These are phyloP conservation scores for Neurospora tetrasperma DNA, from an alignment of 495 filamentous ascomycete genomes.

Conservation along the genomic window DNA sequence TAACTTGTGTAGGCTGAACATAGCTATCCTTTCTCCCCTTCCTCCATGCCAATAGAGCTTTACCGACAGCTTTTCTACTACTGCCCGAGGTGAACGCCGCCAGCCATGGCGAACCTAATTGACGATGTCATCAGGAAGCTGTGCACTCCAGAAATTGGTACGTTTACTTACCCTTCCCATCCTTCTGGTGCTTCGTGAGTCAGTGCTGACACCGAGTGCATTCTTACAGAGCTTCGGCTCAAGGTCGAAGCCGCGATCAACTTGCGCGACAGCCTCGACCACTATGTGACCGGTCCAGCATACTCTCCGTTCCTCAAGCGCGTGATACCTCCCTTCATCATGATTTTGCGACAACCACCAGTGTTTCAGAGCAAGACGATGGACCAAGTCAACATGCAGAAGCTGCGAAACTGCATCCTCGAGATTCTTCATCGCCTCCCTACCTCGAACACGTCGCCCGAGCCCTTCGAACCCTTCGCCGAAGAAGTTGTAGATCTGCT, in stretches of 20 bases:
- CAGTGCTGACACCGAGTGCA: background rate
- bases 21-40: background rate
- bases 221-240: conserved; percentile 54
- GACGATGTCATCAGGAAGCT: conserved; percentile 45
- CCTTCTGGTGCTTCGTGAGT: background rate
- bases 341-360: conserved; percentile 74
- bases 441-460: conserved; percentile 52
- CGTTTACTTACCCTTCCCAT: background rate
- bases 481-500: conserved; percentile 76
- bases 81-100: conserved; percentile 20
- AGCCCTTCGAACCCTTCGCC: conserved; percentile 78
- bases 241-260: conserved; percentile 68
- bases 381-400: conserved; percentile 67
- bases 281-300: conserved; percentile 40
- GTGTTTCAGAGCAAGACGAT: conserved; percentile 79
- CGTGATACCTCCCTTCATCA: conserved; percentile 82
- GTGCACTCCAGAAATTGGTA: conserved; percentile 43
- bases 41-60: background rate
- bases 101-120: conserved; percentile 43
- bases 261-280: conserved; percentile 76
- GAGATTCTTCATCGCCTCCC: conserved; percentile 92
- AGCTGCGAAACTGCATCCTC: conserved; percentile 79
- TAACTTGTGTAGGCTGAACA: background rate
- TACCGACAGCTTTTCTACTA: conserved; percentile 1
- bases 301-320: conserved; percentile 74